These are phyloP conservation scores for Arctostaphylos glauca DNA, from an alignment of 148 eudicot species.

Conservation along the genomic window DNA sequence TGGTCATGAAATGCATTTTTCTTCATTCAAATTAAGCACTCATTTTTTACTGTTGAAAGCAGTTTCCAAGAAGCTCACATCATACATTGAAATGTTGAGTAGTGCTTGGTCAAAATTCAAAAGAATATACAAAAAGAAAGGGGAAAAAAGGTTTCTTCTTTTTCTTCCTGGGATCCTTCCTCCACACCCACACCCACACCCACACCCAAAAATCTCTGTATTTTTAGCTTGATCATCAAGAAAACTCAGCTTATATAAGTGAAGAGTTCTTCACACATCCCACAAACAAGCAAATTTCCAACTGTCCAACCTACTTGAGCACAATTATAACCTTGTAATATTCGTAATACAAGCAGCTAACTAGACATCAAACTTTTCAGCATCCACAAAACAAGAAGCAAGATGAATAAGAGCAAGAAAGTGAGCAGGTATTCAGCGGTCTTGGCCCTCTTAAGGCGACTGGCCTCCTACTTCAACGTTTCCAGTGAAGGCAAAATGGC, in stretches of 20 bases:
- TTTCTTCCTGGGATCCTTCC: slow-evolving; percentile 8
- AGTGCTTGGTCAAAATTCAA: background rate
- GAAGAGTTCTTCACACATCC: background rate
- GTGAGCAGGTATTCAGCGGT: background rate
- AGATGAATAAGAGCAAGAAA: slow-evolving; percentile 17
- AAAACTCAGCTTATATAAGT: slow-evolving; percentile 11
- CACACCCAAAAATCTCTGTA: background rate
- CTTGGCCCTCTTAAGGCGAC: background rate
- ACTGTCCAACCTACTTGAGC: background rate
- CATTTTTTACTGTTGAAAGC: background rate
- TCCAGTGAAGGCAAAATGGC: background rate
- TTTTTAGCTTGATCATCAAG: slow-evolving; percentile 16
- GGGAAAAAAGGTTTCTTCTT: background rate
- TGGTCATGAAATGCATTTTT: background rate
- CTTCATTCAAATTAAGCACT: background rate
- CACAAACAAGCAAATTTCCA: background rate
- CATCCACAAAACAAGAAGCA: background rate
- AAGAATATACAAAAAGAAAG: background rate
- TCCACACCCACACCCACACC: background rate
- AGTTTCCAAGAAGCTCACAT: background rate
- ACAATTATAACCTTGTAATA: background rate
- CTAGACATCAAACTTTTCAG: background rate
- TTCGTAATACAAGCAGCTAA: too few species aligned
- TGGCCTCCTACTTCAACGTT: slow-evolving; percentile 15
- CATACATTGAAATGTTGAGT: background rate